Evolutionary conservation across 2,329 filamentous ascomycete genomes (phyloP), one percentile per base, ranked within the genome.

Genomic region (Aschersonia sp.): DNA sequence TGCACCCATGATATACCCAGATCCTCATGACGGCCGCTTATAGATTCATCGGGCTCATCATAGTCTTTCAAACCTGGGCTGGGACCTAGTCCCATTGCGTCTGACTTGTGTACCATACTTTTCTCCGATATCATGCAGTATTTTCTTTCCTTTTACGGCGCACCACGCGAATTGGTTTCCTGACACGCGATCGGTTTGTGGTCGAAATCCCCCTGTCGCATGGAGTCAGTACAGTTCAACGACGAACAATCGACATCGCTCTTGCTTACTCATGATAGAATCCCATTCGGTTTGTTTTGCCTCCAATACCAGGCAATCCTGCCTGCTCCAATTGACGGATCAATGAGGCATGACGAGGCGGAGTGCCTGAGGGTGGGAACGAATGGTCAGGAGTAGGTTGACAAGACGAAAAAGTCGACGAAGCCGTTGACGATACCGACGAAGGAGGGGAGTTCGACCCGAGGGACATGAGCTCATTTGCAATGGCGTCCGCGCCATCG

Each of bases 281-380:
- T n/a, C 37, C 22, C 9, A 45, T 5, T 10, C 45, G 46, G 10
- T 40, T 30, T 37, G 40, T 22, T 5, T 30, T 43, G 37, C 50
- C 45, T 10, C 47, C 43, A 5, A 52, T 45, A 1, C 50, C 50
- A 9, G 44, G 42, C n/a, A 52, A 12, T 11, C 50, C 50, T 6
- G 48, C 49, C 10, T 47, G 42, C 29, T 48, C 35, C 41, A 52
- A 44, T 12, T 49, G 43, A 22, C 22, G 48, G 41, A 49, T 43
- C 6, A 52, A 31, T 14, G 32, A 9, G 14, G 40, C 30, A 31
- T 50, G 46, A 22, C 50, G 43, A 32, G 30, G 5, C n/a, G 48
- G 44, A 5, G 44, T 10, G 6, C 45, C 32, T 0, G 30, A 30
- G 30, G n/a, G 9, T 6, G 30, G 32, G 5, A 35, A 5, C 1